Conservation (phyloP, 768 basidiomycete genomes). For the Imleria badia region DNA sequence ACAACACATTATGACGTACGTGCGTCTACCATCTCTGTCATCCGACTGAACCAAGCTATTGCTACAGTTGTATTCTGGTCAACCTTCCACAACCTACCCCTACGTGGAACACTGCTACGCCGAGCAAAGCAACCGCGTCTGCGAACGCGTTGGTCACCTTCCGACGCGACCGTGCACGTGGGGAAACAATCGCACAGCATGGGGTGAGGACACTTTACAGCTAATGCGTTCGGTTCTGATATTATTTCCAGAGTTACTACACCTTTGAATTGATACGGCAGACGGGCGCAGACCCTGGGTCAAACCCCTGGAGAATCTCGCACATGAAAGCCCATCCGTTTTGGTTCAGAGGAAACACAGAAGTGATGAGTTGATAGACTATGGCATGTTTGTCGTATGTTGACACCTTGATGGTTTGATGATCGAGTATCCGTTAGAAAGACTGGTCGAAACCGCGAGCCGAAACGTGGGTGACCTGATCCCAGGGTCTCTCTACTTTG, state of each 20-base stretch:
- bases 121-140: constrained; percentile 21
- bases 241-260: constrained; percentile 19
- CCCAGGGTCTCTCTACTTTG: too few relatives aligned
- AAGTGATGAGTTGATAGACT: constrained; percentile 23
- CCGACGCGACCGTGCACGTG: constrained; percentile 25
- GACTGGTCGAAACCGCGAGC: neutral
- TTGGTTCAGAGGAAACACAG: constrained; percentile 28
- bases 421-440: neutral
- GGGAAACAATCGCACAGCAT: constrained; percentile 22
- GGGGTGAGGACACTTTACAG: constrained; percentile 16
- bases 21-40: neutral
- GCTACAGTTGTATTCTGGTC: constrained; percentile 21
- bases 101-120: constrained; percentile 21
- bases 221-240: neutral
- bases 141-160: constrained; percentile 25
- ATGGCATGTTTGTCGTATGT: neutral
- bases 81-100: constrained; percentile 27
- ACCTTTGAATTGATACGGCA: constrained; percentile 26
- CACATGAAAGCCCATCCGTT: constrained; percentile 28
- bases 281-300: constrained; percentile 5
- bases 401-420: neutral
- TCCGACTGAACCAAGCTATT: neutral
- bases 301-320: constrained; percentile 27
- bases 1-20: constrained; percentile 27
- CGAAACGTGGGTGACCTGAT: too few relatives aligned